phyloP scores from a whole-genome alignment of 495 filamentous ascomycete genomes.

The Polyplosphaeria fusca region DNA sequence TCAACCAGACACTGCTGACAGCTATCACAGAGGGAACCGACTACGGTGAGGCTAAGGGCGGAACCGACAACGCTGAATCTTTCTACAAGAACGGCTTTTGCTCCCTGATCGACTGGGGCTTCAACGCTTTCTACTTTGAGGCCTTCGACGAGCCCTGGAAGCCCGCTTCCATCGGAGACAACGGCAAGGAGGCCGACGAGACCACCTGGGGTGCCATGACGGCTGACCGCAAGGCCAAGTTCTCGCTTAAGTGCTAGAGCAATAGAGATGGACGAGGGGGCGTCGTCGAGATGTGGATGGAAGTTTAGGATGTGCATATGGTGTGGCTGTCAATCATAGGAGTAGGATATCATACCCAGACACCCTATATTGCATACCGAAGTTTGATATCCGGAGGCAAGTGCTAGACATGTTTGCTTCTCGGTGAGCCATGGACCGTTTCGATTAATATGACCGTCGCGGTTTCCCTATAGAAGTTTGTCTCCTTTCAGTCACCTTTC shows the following conservation, averaged over 20 bases:
- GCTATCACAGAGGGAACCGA: slow-evolving; percentile 52
- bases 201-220: slow-evolving; percentile 75
- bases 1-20: slow-evolving; percentile 1
- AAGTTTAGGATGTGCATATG: too few relatives aligned
- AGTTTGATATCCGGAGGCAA: too few relatives aligned
- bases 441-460: too few relatives aligned
- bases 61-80: slow-evolving; percentile 54
- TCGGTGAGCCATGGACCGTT: too few relatives aligned
- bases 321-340: too few relatives aligned
- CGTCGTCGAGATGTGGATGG: too few relatives aligned
- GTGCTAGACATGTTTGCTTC: too few relatives aligned
- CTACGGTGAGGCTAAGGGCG: slow-evolving; percentile 63
- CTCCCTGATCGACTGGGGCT: slow-evolving; percentile 65
- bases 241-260: slow-evolving; percentile 56
- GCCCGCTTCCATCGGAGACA: slow-evolving; percentile 65
- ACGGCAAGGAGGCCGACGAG: slow-evolving; percentile 65
- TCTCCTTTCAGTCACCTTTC: too few relatives aligned
- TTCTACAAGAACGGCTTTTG: slow-evolving; percentile 71
- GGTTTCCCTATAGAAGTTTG: too few relatives aligned
- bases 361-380: too few relatives aligned
- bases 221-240: slow-evolving; percentile 61
- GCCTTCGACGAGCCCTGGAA: slow-evolving; percentile 82
- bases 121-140: slow-evolving; percentile 81
- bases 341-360: too few relatives aligned
- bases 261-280: too few relatives aligned